Percentiles rank a stretch among this genome's conserved stretches.
Conservation (phyloP, 2,329 filamentous ascomycete genomes). For the Colletotrichum sojae region DNA sequence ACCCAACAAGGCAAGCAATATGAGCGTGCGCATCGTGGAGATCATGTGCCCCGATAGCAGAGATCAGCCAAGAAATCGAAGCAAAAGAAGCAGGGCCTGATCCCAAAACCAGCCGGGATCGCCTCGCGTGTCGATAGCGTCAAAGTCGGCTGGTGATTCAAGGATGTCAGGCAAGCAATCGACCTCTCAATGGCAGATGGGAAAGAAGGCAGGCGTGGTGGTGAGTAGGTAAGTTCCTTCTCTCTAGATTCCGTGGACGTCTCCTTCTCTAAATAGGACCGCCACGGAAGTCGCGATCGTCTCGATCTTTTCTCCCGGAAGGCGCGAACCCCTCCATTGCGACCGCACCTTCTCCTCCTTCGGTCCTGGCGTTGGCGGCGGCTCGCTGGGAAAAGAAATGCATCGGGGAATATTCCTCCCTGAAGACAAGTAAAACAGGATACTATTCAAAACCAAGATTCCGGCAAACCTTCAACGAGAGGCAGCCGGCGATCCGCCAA, state of each 20-base stretch:
- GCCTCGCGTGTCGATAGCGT: background rate
- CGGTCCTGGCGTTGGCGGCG: slow-evolving; percentile 20
- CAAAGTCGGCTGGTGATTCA: background rate
- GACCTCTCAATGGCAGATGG: background rate
- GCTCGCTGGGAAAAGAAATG: slow-evolving; percentile 36
- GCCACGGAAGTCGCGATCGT: background rate
- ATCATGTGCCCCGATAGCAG: background rate
- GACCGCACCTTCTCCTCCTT: slow-evolving; percentile 5
- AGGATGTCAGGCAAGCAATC: background rate
- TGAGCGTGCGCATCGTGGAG: slow-evolving; percentile 2
- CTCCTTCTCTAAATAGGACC: slow-evolving; percentile 23
- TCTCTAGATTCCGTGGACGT: background rate
- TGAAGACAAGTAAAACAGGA: background rate
- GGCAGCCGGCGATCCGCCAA: background rate
- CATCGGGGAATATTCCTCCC: slow-evolving; percentile 22
- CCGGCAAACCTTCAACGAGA: background rate
- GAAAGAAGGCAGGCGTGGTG: background rate
- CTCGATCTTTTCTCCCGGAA: background rate
- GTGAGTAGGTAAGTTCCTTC: background rate
- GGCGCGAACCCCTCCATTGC: slow-evolving; percentile 16
- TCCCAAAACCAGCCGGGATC: background rate
- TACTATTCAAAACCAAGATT: slow-evolving; percentile 27
- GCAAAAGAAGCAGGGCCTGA: background rate
- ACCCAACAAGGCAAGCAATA: slow-evolving; percentile 11
- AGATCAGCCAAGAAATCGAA: background rate